A percentile compares a stretch with the other conserved stretches of the same genome.
phyloP scores from a whole-genome alignment of 2,329 filamentous ascomycete genomes.

The Lachnellula suecica region DNA sequence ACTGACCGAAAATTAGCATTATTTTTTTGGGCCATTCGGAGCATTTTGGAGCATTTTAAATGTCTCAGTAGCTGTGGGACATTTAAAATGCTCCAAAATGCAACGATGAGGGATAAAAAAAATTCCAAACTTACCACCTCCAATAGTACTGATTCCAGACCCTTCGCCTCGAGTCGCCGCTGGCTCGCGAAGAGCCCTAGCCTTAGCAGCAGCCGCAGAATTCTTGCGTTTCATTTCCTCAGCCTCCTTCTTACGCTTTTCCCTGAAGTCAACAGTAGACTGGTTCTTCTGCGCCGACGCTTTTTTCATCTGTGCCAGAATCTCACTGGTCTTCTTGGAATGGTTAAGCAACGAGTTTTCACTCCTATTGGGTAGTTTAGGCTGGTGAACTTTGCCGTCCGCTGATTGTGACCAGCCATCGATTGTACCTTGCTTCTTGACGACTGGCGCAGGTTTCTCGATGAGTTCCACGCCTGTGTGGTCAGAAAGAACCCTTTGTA shows the following conservation, averaged over 20 bases:
- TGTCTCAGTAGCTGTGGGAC: too few species aligned
- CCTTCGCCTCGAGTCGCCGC: conserved; percentile 70
- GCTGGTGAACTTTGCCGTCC: conserved; percentile 34
- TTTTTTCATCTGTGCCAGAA: conserved; percentile 24
- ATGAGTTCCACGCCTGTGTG: conserved; percentile 53
- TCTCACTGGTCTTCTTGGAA: conserved; percentile 33
- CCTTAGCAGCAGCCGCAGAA: conserved; percentile 67
- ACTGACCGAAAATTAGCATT: too few species aligned
- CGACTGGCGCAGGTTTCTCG: conserved; percentile 46
- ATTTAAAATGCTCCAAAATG: too few species aligned
- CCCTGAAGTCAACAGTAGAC: conserved; percentile 57
- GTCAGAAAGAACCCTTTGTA: conserved; percentile 63
- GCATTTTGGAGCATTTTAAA: too few species aligned
- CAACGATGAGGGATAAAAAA: too few species aligned
- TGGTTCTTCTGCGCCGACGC: conserved; percentile 10
- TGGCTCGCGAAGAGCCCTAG: conserved; percentile 59
- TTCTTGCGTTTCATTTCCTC: conserved; percentile 74
- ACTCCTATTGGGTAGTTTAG: conserved; percentile 19
- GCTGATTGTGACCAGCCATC: conserved; percentile 61
- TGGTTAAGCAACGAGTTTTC: not conserved
- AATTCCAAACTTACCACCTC: too few species aligned
- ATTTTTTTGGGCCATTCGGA: too few species aligned
- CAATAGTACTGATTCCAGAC: conserved; percentile 72
- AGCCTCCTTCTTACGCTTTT: conserved; percentile 71
- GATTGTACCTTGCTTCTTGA: conserved; percentile 59